Evolutionary conservation across 345 rosid species (phyloP), one percentile per base, ranked within the genome.

Genomic region (Carallia pectinifolia): DNA sequence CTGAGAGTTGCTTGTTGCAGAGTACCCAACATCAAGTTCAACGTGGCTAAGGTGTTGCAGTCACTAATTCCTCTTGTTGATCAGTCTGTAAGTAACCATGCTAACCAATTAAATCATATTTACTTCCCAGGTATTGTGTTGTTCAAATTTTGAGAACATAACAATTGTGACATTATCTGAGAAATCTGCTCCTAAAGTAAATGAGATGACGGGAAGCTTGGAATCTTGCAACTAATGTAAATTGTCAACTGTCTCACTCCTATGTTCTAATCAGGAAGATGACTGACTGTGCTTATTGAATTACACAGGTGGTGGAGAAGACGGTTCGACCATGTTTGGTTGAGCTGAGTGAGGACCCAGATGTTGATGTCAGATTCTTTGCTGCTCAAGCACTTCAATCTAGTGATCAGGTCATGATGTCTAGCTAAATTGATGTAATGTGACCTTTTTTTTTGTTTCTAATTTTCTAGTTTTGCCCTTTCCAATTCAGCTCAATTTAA

Each of bases 1-100:
- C 63, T 58, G 44, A 72, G 44, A 34, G 13, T 47, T 66, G 52
- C 38, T 6, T 39, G 68, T 64, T 74, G 39, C 93, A 94, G 99
- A 79, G 99, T 95, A 62, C 90, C 99, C 30, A 95, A 95, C 81
- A 91, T 94, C 76, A 94, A 90, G 79, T 91, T 91, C 68, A 94
- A 94, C n/a, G 97, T 89, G 29, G 98, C 98, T 0, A 94, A 94
- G 81, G 92, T 91, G 80, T 83, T 91, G 71, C 97, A 88, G 65
- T 91, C 97, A n/a, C 88, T 95, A 53, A 74, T 92, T 70, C 92
- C 99, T 6, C 86, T 91, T 7, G 95, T 87, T 4, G 95, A 89
- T 69, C 93, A 88, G 37, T 79, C 93, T 58, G 98, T 93, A 71
- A 82, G 98, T 87, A 53, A 37, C 50, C 7, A 6, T 19, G 48